phyloP scores from a whole-genome alignment of 2,329 filamentous ascomycete species.

The Monosporascus cannonballus region DNA sequence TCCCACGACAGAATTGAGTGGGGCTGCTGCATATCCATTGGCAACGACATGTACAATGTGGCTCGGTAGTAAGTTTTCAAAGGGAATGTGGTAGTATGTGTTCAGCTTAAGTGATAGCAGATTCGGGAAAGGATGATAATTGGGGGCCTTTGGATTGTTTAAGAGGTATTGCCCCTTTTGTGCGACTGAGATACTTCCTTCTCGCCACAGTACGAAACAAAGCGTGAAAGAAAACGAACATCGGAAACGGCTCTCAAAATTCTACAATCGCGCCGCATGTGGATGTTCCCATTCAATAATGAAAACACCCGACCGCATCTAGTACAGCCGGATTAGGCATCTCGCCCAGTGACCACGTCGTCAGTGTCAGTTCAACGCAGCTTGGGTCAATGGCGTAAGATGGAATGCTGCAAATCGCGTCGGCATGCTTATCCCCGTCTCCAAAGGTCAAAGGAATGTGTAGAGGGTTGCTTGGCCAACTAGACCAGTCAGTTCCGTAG shows the following conservation, averaged over 20 bases:
- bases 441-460: not conserved
- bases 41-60: too few species aligned
- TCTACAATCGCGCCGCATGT: not conserved
- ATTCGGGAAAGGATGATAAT: too few species aligned
- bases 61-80: too few species aligned
- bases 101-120: too few species aligned
- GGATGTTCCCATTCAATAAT: not conserved
- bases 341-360: not conserved
- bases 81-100: too few species aligned
- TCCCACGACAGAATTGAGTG: too few species aligned
- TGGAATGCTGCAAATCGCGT: not conserved
- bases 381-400: not conserved
- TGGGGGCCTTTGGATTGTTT: too few species aligned
- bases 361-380: not conserved
- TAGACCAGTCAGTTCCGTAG: not conserved
- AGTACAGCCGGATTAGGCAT: not conserved
- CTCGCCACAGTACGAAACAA: not conserved
- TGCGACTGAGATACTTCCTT: not conserved
- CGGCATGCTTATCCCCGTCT: not conserved
- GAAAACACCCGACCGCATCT: not conserved
- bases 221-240: not conserved
- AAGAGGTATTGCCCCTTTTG: too few species aligned
- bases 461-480: not conserved
- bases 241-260: not conserved
- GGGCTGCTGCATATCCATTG: too few species aligned